These are phyloP conservation scores for Diplosphaera chodatii DNA, from an alignment of 139 green algal species.

Conservation along the genomic window DNA sequence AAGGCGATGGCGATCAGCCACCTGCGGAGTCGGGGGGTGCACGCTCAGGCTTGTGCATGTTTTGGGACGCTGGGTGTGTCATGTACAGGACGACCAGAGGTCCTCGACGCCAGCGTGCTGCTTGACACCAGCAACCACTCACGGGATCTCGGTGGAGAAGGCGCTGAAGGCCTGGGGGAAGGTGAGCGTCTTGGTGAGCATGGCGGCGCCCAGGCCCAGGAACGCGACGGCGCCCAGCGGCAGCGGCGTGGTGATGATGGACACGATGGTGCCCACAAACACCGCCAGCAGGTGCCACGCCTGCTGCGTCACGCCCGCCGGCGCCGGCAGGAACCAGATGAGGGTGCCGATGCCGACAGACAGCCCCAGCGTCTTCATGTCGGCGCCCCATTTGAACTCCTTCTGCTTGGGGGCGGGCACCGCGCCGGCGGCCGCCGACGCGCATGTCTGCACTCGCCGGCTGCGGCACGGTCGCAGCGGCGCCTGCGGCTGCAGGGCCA, in stretches of 20 bases:
- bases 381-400: conserved; percentile 76
- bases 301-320: conserved; percentile 55
- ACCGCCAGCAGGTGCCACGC: conserved; percentile 91
- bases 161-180: conserved; percentile 94
- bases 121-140: no score
- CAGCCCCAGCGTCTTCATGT: conserved; percentile 83
- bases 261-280: conserved; percentile 83
- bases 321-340: conserved; percentile 78
- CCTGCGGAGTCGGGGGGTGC: conserved; percentile 14
- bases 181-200: conserved; percentile 93
- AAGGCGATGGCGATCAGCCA: conserved; percentile 98
- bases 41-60: no score
- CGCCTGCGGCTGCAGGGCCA: neutral
- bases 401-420: neutral
- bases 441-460: neutral
- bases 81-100: no score
- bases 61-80: no score
- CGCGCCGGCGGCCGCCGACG: neutral
- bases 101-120: no score
- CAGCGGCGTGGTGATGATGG: conserved; percentile 94
- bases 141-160: conserved; percentile 94
- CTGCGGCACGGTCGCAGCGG: neutral
- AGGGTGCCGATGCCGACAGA: conserved; percentile 65
- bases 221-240: conserved; percentile 95
- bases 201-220: conserved; percentile 86